These are phyloP conservation scores for Phaeotremella skinneri DNA, from an alignment of 768 basidiomycete genomes.

Conservation along the genomic window DNA sequence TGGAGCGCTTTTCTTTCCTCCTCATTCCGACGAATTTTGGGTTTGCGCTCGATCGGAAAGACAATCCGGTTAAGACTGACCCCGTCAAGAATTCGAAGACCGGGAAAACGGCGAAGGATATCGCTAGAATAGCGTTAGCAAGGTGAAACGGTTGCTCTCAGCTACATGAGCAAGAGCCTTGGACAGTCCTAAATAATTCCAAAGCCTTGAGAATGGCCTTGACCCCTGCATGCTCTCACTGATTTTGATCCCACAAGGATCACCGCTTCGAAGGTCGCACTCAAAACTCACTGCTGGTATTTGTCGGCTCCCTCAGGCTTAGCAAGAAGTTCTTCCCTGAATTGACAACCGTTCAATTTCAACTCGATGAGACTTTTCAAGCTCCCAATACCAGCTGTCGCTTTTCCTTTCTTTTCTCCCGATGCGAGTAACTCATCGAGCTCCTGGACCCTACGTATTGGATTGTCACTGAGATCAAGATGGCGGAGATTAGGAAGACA, in stretches of 20 bases:
- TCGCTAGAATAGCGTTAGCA: conserved; percentile 64
- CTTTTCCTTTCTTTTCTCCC: conserved; percentile 59
- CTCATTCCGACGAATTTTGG: conserved; percentile 51
- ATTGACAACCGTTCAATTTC: conserved; percentile 39
- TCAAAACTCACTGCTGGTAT: conserved; percentile 56
- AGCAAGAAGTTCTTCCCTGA: conserved; percentile 39
- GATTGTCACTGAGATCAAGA: conserved; percentile 53
- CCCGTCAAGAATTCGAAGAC: conserved; percentile 78
- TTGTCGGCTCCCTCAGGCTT: conserved; percentile 71
- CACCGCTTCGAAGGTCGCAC: conserved; percentile 61
- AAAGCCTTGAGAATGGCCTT: no score
- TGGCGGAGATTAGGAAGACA: conserved; percentile 63
- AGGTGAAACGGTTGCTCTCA: background rate
- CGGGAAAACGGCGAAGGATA: conserved; percentile 73
- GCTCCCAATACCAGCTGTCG: conserved; percentile 30
- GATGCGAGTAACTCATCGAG: conserved; percentile 69
- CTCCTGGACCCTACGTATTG: conserved; percentile 76
- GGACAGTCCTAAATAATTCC: conserved; percentile 68
- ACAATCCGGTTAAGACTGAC: conserved; percentile 73
- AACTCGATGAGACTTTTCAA: conserved; percentile 46
- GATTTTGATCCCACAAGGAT: no score
- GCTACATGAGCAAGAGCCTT: background rate
- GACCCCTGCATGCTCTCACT: no score
- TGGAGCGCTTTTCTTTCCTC: conserved; percentile 50
- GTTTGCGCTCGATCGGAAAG: conserved; percentile 61